Base-by-base conservation (phyloP, 2,329 filamentous ascomycete genomes). In the Ascochyta koolunga region DNA sequence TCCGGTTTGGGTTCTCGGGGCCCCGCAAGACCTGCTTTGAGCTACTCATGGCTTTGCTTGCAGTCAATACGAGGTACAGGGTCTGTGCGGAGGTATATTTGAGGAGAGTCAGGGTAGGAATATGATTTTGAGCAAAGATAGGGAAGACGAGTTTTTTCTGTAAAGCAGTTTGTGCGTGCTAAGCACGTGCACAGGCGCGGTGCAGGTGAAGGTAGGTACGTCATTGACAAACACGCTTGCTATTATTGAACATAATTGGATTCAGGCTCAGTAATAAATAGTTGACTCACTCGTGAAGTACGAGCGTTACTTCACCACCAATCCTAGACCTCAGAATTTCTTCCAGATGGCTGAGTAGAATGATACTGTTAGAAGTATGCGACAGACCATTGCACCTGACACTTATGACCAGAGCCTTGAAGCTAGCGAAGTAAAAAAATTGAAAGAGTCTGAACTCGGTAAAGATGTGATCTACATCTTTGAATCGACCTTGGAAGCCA, bases 171-270 rank as follows among this genome's bases (percentile, higher is more conserved):
- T 35, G 29, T 25, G 45, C 19, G 27, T 5, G 35, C 44, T 32
- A 48, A 48, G 36, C 29, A 40, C 15, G 15, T 35, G 45, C 45
- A 48, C 45, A 33, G 19, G 27, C 44, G 19, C 19, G 33, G 24
- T 35, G 15, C n/a, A 40, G 21, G 45, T 48, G 36, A 40, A 48
- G 16, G 45, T 24, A 40, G 16, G 27, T n/a, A 21, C 8, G 9
- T 31, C 35, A 29, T 18, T 10, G 22, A 15, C 19, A 41, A 35
- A 35, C 22, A 22, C 18, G 25, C 4, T 25, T 22, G 36, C 36
- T 27, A 1, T 40, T 7, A 9, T n/a, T 7, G 21, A 35, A 48
- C 2, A n/a, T 3, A 8, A 35, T 40, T n/a, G 21, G 27, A 35
- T 1, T 11, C 27, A 29, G 2, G 27, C 27, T 3, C 10, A 29